Evolutionary conservation across 2,329 filamentous ascomycete genomes (phyloP).

Genomic region (Diplodia intermedia): DNA sequence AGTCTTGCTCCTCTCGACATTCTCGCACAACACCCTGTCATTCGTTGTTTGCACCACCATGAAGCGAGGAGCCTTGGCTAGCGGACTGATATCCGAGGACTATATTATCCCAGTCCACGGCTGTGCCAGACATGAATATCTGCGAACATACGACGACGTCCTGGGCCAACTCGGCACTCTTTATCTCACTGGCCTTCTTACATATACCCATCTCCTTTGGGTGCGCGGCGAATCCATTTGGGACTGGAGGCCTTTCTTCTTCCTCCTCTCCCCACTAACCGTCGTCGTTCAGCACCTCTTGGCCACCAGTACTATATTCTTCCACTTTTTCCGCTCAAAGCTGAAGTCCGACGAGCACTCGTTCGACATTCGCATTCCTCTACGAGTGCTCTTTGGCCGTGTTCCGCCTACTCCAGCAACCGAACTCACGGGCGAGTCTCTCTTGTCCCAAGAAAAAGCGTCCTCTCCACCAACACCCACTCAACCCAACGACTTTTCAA

Average conservation of each 20-base stretch:
- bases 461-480: neutral
- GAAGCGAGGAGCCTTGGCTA: conserved; percentile 1
- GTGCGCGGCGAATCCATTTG: conserved; percentile 1
- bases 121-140: neutral
- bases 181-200: neutral
- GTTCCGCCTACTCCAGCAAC: neutral
- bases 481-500: neutral
- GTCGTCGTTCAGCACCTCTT: conserved; percentile 14
- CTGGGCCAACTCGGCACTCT: neutral
- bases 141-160: conserved; percentile 14
- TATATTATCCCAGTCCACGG: neutral
- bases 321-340: neutral
- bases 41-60: neutral
- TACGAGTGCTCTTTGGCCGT: neutral
- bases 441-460: neutral
- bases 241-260: conserved; percentile 20
- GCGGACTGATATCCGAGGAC: neutral
- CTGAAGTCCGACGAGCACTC: neutral
- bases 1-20: neutral
- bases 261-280: conserved; percentile 5
- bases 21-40: neutral
- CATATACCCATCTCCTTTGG: conserved; percentile 11
- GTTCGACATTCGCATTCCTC: neutral
- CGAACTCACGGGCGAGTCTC: neutral
- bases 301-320: neutral